Evolutionary conservation across 2,329 filamentous ascomycete genomes (phyloP).

Genomic region (Dactylellina sp.): DNA sequence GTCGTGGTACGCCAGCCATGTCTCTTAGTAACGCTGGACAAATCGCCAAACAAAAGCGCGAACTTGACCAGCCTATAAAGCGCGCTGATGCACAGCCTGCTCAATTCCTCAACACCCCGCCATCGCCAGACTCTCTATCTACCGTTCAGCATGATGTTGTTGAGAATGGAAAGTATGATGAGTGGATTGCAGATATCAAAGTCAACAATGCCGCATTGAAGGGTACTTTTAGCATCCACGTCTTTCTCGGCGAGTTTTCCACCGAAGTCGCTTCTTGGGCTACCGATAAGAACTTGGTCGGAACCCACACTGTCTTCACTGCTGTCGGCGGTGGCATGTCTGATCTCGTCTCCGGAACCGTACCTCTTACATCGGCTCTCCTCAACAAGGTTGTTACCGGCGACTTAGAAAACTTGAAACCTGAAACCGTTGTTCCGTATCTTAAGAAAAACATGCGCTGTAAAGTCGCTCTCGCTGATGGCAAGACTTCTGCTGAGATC

Average conservation of each 20-base stretch:
- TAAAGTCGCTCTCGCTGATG: constrained; percentile 58
- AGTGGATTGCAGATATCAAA: constrained; percentile 63
- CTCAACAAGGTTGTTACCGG: constrained; percentile 62
- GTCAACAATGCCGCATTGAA: constrained; percentile 62
- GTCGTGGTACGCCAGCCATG: constrained; percentile 61
- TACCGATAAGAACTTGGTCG: constrained; percentile 64
- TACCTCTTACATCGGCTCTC: constrained; percentile 64
- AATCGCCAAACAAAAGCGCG: constrained; percentile 41
- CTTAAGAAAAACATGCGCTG: constrained; percentile 61
- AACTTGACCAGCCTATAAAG: constrained; percentile 25
- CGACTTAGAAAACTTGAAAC: constrained; percentile 61
- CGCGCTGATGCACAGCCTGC: constrained; percentile 26
- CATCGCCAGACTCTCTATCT: constrained; percentile 30
- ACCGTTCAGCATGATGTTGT: constrained; percentile 44
- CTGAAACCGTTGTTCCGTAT: constrained; percentile 61
- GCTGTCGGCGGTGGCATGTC: constrained; percentile 60
- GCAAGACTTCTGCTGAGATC: constrained; percentile 54
- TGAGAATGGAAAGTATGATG: constrained; percentile 59
- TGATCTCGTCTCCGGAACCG: constrained; percentile 63
- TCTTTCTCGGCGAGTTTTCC: constrained; percentile 63
- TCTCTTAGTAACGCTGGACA: constrained; percentile 49
- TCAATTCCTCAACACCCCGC: constrained; percentile 26
- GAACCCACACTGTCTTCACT: constrained; percentile 64
- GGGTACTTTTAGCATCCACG: constrained; percentile 62
- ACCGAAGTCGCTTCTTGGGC: constrained; percentile 61